Base-by-base conservation (phyloP, 768 basidiomycete genomes). In the Mrakia hoshinonis region DNA sequence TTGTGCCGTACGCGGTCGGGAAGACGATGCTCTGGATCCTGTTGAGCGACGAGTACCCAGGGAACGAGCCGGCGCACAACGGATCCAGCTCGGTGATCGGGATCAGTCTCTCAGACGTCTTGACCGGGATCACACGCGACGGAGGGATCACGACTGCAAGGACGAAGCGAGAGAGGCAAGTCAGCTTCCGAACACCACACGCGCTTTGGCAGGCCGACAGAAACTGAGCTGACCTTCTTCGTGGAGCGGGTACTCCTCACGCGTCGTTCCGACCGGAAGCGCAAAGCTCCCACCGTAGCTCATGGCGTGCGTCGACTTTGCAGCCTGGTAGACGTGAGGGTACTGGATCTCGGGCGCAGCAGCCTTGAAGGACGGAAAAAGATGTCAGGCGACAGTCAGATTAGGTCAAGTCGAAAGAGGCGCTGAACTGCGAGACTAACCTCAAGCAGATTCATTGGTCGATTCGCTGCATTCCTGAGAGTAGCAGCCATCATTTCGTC, bases 11-110 rank as follows among this genome's bases (percentile, higher is more conserved):
- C 1, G 94, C 96, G 3, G 90, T 91, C 0, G 89, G 88, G 80
- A 89, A 97, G 24, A 98, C 88, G 73, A 97, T 92, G 1, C 92
- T 94, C 78, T 99, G 96, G 71, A 99, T 89, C 74, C 96, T 85
- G 78, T 99, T 99, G 74, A 99, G 82, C 12, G 87, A 83, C 39
- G 83, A 81, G 77, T 98, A 99, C 36, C 90, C 94, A 12, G 89
- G 85, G 80, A 98, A 97, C 39, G 90, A 94, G 7, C 90, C 89
- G 76, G 81, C 83, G 0, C 88, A 87, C 10, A 98, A 79, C 22
- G 84, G 82, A 61, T 94, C 91, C 3, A 98, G 83, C 70, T 92
- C 88, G 10, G 81, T 75, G 18, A 98, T 83, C 4, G 82, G 79
- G 46, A 96, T 84, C 2, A 89, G 84, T 38, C 86, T 84, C 78